Base-by-base conservation (phyloP, 805 yeast genomes). In the Candida koratica region DNA sequence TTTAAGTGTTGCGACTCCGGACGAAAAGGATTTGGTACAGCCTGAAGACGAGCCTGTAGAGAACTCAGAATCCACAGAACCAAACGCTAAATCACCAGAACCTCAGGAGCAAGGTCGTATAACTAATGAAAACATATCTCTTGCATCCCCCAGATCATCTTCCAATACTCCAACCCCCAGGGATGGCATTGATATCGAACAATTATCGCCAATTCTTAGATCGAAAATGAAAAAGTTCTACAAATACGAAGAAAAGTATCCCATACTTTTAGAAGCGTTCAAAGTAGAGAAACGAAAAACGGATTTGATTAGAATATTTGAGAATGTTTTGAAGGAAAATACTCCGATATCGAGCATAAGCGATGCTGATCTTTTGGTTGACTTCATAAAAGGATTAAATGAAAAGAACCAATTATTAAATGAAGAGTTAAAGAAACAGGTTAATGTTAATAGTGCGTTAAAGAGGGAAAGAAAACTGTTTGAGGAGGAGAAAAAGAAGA, bases 211-310 rank as follows among this genome's bases (percentile, higher is more conserved):
- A 2, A 77, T 73, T 4, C 59, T 87, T 12, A 71, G 73, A 41
- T 60, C 78, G 5, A 83, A 81, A 49, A 58, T 88, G 56, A 71
- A 72, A 38, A 89, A 86, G 61, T 85, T 84, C 51, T 77, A 72
- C 38, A 88, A 87, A 55, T 90, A 89, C 56, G 97, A 90, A 56
- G 83, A 82, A 34, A 88, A 87, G 56, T 90, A 93, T 53, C 98
- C 98, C 0, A 63, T 78, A 28, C 64, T 90, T 11, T 69, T 88
- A 34, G 82, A 82, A 28, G 96, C 97, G 0, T 93, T 86, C 61
- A 84, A 87, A 52, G 64, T 71, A 1, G 96, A 89, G 55, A 86
- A 84, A 61, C 66, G 72, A 33, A 83, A 80, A 48, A 64, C 71
- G 1, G 80, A 74, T 30, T 67, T 81, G 28, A 71, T 88, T 6